Percentiles rank a stretch among this genome's conserved stretches.
phyloP scores from a whole-genome alignment of 2,329 filamentous ascomycete species.

The Eutypella sp. region DNA sequence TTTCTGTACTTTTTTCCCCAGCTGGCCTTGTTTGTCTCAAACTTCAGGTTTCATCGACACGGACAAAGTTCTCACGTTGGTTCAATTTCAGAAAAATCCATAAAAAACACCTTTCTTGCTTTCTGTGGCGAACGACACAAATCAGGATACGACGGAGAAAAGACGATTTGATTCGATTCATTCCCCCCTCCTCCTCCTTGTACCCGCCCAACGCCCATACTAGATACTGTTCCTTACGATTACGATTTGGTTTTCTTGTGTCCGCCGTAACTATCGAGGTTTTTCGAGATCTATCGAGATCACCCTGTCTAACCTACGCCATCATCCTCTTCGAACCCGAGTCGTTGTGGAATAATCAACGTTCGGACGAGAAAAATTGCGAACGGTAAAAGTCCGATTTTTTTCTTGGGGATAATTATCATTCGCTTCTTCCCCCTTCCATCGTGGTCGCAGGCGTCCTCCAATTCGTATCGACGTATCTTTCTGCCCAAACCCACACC shows the following conservation, averaged over 20 bases:
- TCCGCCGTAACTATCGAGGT: conserved; percentile 26
- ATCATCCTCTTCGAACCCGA: conserved; percentile 11
- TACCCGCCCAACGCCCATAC: too few relatives aligned
- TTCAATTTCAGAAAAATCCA: not conserved
- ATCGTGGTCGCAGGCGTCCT: conserved; percentile 60
- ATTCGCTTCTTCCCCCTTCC: conserved; percentile 34
- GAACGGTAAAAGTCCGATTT: conserved; percentile 46
- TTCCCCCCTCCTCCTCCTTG: too few relatives aligned
- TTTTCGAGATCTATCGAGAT: too few relatives aligned
- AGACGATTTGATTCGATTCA: too few relatives aligned
- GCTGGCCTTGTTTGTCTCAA: not conserved
- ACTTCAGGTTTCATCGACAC: too few relatives aligned
- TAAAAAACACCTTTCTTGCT: not conserved
- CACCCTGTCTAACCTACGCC: too few relatives aligned
- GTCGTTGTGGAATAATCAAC: conserved; percentile 23
- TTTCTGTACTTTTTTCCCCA: not conserved
- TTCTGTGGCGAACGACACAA: not conserved
- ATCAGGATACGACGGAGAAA: not conserved
- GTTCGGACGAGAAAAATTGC: conserved; percentile 18
- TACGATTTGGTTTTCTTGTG: conserved; percentile 15
- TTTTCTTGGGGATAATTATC: conserved; percentile 30
- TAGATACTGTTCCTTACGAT: too few relatives aligned
- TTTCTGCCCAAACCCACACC: not conserved
- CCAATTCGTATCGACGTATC: conserved; percentile 28
- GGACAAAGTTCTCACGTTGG: not conserved